These are phyloP conservation scores for Fraxinus americana DNA, from an alignment of 257 asterid species.

Conservation along the genomic window DNA sequence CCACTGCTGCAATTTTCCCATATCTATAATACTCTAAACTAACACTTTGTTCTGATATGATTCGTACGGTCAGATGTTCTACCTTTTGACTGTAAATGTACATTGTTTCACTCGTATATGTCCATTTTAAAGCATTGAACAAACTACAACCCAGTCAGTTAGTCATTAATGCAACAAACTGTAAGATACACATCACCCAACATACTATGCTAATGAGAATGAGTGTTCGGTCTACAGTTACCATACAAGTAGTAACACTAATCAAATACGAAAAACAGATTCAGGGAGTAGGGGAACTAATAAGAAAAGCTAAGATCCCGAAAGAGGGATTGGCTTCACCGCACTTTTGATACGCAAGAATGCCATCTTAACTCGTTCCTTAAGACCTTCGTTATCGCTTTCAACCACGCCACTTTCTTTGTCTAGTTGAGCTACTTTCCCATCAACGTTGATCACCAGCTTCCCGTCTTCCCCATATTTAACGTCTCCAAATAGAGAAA, in stretches of 20 bases:
- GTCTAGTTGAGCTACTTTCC: constrained; percentile 67
- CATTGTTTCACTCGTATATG: too few relatives aligned
- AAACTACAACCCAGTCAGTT: too few relatives aligned
- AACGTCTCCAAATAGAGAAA: constrained; percentile 88
- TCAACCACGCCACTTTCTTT: constrained; percentile 81
- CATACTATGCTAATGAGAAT: neutral
- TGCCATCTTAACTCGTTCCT: constrained; percentile 78
- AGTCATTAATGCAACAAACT: neutral
- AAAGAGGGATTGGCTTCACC: constrained; percentile 81
- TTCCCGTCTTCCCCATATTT: constrained; percentile 66
- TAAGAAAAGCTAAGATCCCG: constrained; percentile 34
- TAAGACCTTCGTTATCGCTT: constrained; percentile 75
- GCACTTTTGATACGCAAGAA: constrained; percentile 68
- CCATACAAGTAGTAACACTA: neutral
- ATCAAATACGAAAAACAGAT: neutral
- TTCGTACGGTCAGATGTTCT: too few relatives aligned
- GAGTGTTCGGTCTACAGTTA: neutral
- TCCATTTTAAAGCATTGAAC: too few relatives aligned
- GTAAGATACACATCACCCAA: neutral
- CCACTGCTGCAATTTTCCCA: too few relatives aligned
- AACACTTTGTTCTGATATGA: too few relatives aligned
- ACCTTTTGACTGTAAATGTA: too few relatives aligned
- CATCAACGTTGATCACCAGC: constrained; percentile 74
- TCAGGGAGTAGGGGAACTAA: neutral
- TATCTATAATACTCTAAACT: too few relatives aligned